phyloP scores from a whole-genome alignment of 2,329 filamentous ascomycete species.

The Bimuria novae-zelandiae region DNA sequence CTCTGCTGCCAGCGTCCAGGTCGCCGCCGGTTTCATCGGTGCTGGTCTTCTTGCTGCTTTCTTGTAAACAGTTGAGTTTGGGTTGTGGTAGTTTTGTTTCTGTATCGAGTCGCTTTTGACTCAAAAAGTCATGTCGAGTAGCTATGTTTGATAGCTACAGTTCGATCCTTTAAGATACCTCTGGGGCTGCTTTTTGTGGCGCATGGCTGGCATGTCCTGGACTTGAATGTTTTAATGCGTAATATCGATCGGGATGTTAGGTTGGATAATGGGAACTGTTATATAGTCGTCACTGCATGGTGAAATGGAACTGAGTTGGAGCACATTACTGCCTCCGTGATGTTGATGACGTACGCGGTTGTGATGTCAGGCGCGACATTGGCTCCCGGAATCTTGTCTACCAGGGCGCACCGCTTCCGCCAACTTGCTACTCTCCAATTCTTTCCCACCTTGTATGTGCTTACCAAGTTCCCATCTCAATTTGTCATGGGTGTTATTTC shows the following conservation, averaged over 20 bases:
- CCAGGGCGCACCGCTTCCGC: no score
- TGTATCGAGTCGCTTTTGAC: constrained; percentile 13
- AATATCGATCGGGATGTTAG: not conserved
- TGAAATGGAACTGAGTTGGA: constrained; percentile 1
- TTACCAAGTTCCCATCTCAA: no score
- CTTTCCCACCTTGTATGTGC: no score
- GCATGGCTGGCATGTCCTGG: constrained; percentile 21
- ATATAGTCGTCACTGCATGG: not conserved
- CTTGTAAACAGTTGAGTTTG: constrained; percentile 35
- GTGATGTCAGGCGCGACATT: no score
- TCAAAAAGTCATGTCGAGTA: constrained; percentile 4
- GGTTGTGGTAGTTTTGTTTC: constrained; percentile 7
- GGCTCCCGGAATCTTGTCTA: no score
- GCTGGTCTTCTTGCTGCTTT: constrained; percentile 44
- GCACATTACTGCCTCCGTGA: not conserved
- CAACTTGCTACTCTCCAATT: no score
- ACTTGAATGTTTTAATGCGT: constrained; percentile 8
- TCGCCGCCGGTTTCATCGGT: constrained; percentile 38
- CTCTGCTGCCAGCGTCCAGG: constrained; percentile 38
- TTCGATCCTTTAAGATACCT: constrained; percentile 40
- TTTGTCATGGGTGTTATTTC: no score
- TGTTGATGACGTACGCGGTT: not conserved
- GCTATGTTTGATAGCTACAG: constrained; percentile 6
- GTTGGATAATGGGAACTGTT: not conserved
- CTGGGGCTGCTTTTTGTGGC: constrained; percentile 31